Base-by-base conservation (phyloP, 106 monocot species). In the Dactylorhiza incarnata region DNA sequence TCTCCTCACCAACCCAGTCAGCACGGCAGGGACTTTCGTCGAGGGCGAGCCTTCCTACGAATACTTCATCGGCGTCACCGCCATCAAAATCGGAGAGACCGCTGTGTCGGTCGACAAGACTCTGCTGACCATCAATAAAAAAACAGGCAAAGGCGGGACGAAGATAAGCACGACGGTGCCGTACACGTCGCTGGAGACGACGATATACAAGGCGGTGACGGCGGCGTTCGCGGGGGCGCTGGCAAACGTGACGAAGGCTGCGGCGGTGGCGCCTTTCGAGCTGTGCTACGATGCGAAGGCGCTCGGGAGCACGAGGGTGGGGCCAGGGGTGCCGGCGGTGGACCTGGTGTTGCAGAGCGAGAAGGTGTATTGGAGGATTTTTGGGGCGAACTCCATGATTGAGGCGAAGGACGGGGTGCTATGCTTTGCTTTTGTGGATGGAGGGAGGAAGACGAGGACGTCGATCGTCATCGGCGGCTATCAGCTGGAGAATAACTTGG, bases 401-500 rank as follows among this genome's bases (percentile, higher is more conserved):
- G 46, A 63, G 52, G 89, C 73, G 73, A 77, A 45, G 20, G 45
- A 52, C 0, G 81, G 76, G 2, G 84, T 76, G 20, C 56, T 87
- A 16, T 95, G 95, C 65, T 77, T 95, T 13, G 95, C 73, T 19
- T 77, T 95, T 29, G 82, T 95, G 16, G 89, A 95, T 65, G 91
- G 79, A 0, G 95, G 91, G 5, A n/a, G 0, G 68, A 65, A 62
- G 8, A 76, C 86, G 65, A 75, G 63, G 56, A 86, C 89, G 13
- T 80, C 91, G 24, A 78, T 95, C 7, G 87, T 95, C 45, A 20
- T 94, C 73, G 93, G 93, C 3, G 86, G 86, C 25, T 16, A 74
- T 53, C 90, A 90, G 87, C 43, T 90, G 53, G 90, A 94, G 83
- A 84, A 94, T 37, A 94, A 90, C 68, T 72, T 94, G 78, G 59